Percentiles rank a stretch among this genome's conserved stretches.
These are phyloP conservation scores for Termitomyces sp. DNA, from an alignment of 768 basidiomycete species.

Conservation along the genomic window DNA sequence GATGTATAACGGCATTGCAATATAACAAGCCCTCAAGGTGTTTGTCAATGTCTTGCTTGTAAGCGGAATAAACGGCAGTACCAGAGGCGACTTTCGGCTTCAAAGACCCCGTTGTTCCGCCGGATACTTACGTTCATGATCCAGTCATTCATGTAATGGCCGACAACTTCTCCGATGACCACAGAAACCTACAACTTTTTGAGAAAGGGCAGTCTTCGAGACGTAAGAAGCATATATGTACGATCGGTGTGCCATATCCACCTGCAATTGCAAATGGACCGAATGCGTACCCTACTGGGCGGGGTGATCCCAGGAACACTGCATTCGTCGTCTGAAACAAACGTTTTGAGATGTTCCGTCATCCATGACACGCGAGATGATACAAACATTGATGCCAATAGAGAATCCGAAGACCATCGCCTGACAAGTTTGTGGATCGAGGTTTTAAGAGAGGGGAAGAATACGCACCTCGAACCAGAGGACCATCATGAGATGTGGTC, in stretches of 20 bases:
- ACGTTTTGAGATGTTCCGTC: constrained; percentile 15
- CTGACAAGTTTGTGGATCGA: constrained; percentile 1
- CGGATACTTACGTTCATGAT: constrained; percentile 26
- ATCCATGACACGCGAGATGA: not conserved
- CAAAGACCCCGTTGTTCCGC: constrained; percentile 33
- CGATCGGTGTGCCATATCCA: constrained; percentile 32
- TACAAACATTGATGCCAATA: constrained; percentile 31
- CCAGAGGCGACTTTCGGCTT: constrained; percentile 45
- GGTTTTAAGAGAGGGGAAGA: not conserved
- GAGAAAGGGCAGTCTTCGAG: not conserved
- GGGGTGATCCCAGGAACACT: constrained; percentile 20
- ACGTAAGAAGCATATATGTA: constrained; percentile 7
- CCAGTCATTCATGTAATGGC: constrained; percentile 33
- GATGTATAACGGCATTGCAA: constrained; percentile 47
- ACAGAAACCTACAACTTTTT: constrained; percentile 23
- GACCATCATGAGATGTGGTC: constrained; percentile 38
- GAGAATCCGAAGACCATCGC: constrained; percentile 26
- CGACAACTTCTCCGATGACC: constrained; percentile 30
- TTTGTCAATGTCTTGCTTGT: not conserved
- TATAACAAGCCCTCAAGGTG: constrained; percentile 40
- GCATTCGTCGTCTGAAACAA: constrained; percentile 26
- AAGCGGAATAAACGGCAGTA: constrained; percentile 9
- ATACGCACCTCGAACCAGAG: constrained; percentile 32
- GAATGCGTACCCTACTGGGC: constrained; percentile 29
- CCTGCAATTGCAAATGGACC: constrained; percentile 33